phyloP scores from a whole-genome alignment of 371 early-diverging fungal genomes.

The Zychaea mexicana region DNA sequence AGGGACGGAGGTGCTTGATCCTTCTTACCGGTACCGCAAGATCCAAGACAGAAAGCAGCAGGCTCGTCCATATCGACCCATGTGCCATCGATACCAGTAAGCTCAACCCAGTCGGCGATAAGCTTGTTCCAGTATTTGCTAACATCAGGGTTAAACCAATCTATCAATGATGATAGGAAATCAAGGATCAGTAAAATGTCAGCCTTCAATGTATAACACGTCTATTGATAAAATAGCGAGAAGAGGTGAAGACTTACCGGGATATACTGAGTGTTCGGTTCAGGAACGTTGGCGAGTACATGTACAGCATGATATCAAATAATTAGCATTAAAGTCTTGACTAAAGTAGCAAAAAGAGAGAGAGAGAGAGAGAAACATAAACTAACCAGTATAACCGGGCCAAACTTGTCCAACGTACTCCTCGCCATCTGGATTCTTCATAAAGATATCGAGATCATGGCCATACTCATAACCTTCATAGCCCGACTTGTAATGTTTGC shows the following conservation, averaged over 20 bases:
- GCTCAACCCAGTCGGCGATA: constrained; percentile 17
- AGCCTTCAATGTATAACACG: no score
- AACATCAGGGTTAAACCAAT: constrained; percentile 26
- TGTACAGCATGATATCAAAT: no score
- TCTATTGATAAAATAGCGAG: no score
- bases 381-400: constrained; percentile 53
- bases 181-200: no score
- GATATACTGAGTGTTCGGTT: constrained; percentile 28
- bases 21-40: constrained; percentile 12
- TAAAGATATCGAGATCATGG: constrained; percentile 39
- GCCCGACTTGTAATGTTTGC: constrained; percentile 30
- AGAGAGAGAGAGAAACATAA: background rate
- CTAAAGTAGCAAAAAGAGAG: background rate
- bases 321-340: no score
- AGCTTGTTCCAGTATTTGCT: constrained; percentile 18
- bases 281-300: no score
- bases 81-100: constrained; percentile 23
- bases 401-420: constrained; percentile 60
- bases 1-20: background rate
- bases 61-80: constrained; percentile 83
- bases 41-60: constrained; percentile 49
- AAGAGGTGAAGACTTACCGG: no score
- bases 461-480: constrained; percentile 49
- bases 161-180: background rate
- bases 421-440: constrained; percentile 52